Base-by-base conservation (phyloP, 1,284 basidiomycete species). In the Apiotrichum sp. region DNA sequence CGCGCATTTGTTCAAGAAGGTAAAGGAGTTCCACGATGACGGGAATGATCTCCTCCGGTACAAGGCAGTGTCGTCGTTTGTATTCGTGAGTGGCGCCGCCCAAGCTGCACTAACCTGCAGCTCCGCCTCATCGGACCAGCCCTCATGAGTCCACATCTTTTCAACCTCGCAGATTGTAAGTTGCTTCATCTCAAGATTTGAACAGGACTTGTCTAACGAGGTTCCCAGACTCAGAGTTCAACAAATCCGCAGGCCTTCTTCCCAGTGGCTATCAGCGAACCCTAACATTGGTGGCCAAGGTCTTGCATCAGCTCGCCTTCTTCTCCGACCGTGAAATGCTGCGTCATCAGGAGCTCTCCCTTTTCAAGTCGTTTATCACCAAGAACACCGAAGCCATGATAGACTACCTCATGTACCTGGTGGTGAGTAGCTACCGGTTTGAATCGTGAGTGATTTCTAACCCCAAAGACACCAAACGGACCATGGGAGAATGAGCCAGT, bases 41-140 rank as follows among this genome's bases (percentile, higher is more conserved):
- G 59, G 53, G n/a, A 47, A 55, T 39, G 53, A 53, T 35, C 51
- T 53, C 29, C 50, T 70, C 32, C 59, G 55, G 2, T 67, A 68
- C 57, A 69, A 68, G 57, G 66, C 67, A 0, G 61, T 71, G 0
- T 67, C 69, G 6, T 68, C 64, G n/a, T 69, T 71, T 49, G 60
- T 71, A 29, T 69, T 71, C 49, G 65, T 66, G 35, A 34, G 49
- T 49, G 34, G 11, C 22, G 22, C 22, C 22, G 22, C 22, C 22
- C 22, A 22, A 22, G 22, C 22, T 22, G 22, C 8, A 13, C 50
- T 51, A n/a, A 50, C 46, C 22, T 11, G 2, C 38, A 66, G 66
- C 62, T 71, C 10, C 69, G 69, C 7, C 60, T 71, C 8, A 65
- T 71, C 29, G 65, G 64, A 8, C 69, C 69, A 6, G 67, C 67